phyloP scores from a whole-genome alignment of 169 alveolate genomes.

The Babesia ovis region DNA sequence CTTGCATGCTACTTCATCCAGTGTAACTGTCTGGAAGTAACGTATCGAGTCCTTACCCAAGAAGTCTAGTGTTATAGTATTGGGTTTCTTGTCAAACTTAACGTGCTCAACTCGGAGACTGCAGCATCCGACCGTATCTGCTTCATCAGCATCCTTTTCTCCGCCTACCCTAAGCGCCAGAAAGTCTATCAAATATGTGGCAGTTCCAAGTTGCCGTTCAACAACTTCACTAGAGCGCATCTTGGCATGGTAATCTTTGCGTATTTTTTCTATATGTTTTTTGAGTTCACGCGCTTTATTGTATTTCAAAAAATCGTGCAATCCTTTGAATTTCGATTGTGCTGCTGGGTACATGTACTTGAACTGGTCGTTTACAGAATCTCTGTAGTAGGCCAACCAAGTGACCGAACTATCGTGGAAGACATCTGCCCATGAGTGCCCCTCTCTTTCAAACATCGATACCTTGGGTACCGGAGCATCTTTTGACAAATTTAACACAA shows the following conservation, averaged over 20 bases:
- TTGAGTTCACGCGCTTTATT: constrained; percentile 94
- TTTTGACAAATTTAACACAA: constrained; percentile 91
- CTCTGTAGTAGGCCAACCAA: constrained; percentile 95
- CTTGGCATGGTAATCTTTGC: constrained; percentile 76
- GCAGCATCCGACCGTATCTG: constrained; percentile 99
- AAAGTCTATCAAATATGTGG: constrained; percentile 96
- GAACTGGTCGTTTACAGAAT: constrained; percentile 88
- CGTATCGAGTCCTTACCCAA: constrained; percentile 98
- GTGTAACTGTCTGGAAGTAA: constrained; percentile 90
- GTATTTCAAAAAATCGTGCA: constrained; percentile 93
- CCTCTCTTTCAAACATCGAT: constrained; percentile 84
- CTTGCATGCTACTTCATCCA: constrained; percentile 83
- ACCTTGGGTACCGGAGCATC: constrained; percentile 96
- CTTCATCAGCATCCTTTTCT: constrained; percentile 98
- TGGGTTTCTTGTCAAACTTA: constrained; percentile 72
- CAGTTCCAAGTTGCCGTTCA: constrained; percentile 95
- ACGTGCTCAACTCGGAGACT: constrained; percentile 96
- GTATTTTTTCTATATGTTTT: constrained; percentile 22
- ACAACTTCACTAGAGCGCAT: constrained; percentile 87
- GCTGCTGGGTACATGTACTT: constrained; percentile 95
- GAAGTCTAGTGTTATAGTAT: constrained; percentile 86
- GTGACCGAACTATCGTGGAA: constrained; percentile 95
- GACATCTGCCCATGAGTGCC: constrained; percentile 96
- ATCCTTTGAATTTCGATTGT: constrained; percentile 93
- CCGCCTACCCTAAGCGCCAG: constrained; percentile 99